Percentiles rank a stretch among this genome's conserved stretches.
phyloP scores from a whole-genome alignment of 345 rosid species.

The Barbarea vulgaris region DNA sequence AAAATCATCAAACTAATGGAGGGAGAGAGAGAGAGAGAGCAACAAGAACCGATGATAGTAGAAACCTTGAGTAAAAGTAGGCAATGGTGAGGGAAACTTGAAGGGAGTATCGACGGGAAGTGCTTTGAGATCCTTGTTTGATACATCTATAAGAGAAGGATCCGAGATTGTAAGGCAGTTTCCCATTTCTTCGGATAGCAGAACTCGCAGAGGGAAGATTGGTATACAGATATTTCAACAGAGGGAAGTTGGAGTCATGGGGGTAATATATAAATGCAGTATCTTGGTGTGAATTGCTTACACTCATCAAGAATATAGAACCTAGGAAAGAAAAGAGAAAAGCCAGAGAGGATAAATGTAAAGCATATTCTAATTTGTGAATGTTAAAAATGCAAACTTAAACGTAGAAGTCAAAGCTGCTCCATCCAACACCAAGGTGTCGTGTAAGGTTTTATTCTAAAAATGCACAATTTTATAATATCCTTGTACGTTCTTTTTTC shows the following conservation, averaged over 20 bases:
- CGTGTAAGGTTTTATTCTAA: constrained; percentile 38
- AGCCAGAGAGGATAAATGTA: too few species aligned
- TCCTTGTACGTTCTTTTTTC: not conserved
- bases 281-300: too few species aligned
- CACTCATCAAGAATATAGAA: too few species aligned
- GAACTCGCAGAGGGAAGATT: constrained; percentile 9
- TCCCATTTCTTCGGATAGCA: constrained; percentile 36
- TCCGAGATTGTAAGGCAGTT: constrained; percentile 27
- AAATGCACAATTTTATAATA: constrained; percentile 18
- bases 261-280: too few species aligned
- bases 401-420: constrained; percentile 40
- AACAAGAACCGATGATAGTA: not conserved
- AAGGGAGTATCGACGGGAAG: constrained; percentile 56
- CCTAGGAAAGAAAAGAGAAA: too few species aligned
- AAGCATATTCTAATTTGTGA: constrained; percentile 35
- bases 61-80: constrained; percentile 56
- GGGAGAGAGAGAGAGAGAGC: too few species aligned
- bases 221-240: not conserved
- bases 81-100: constrained; percentile 67
- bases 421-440: constrained; percentile 12
- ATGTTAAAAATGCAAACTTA: constrained; percentile 26
- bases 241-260: constrained; percentile 26
- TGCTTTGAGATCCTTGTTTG: constrained; percentile 41
- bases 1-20: constrained; percentile 3
- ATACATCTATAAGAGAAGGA: constrained; percentile 25